Conservation (phyloP, 768 basidiomycete genomes). For the Sarcodon sp. region DNA sequence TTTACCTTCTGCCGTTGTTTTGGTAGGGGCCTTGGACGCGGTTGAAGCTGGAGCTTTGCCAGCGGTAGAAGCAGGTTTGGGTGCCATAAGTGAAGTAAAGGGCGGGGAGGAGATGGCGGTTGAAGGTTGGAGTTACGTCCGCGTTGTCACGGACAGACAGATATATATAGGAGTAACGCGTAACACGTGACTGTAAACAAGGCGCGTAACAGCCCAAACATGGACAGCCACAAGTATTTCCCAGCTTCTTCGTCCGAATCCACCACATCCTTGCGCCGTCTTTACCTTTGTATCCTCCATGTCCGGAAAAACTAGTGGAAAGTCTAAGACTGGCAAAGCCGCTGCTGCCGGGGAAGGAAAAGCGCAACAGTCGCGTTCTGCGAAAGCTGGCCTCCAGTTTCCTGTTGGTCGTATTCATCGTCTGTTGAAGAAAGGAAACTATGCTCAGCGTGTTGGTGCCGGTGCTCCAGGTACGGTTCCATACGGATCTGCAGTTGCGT, state of each 20-base stretch:
- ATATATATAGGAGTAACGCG: constrained; percentile 12
- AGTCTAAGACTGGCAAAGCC: constrained; percentile 53
- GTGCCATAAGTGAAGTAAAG: constrained; percentile 53
- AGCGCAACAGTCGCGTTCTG: constrained; percentile 58
- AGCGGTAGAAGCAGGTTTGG: constrained; percentile 75
- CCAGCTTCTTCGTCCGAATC: not conserved
- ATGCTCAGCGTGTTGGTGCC: constrained; percentile 79
- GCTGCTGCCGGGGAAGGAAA: constrained; percentile 9
- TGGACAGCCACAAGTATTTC: not conserved
- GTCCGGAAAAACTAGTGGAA: constrained; percentile 30
- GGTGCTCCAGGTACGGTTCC: constrained; percentile 58
- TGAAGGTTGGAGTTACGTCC: constrained; percentile 3
- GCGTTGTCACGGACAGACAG: constrained; percentile 3
- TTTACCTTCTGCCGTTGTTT: constrained; percentile 26
- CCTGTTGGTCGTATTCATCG: constrained; percentile 90
- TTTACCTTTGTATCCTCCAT: constrained; percentile 7
- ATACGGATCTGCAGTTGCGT: constrained; percentile 6
- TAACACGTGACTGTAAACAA: not conserved
- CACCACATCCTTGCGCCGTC: constrained; percentile 6
- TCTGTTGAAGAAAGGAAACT: constrained; percentile 81
- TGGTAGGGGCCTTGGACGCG: constrained; percentile 39
- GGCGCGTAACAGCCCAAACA: constrained; percentile 2
- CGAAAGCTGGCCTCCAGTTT: constrained; percentile 71
- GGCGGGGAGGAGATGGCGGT: constrained; percentile 18
- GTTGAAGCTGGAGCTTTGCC: constrained; percentile 66